These are phyloP conservation scores for Rasamsonia emersonii DNA, from an alignment of 2,329 filamentous ascomycete genomes.

Conservation along the genomic window DNA sequence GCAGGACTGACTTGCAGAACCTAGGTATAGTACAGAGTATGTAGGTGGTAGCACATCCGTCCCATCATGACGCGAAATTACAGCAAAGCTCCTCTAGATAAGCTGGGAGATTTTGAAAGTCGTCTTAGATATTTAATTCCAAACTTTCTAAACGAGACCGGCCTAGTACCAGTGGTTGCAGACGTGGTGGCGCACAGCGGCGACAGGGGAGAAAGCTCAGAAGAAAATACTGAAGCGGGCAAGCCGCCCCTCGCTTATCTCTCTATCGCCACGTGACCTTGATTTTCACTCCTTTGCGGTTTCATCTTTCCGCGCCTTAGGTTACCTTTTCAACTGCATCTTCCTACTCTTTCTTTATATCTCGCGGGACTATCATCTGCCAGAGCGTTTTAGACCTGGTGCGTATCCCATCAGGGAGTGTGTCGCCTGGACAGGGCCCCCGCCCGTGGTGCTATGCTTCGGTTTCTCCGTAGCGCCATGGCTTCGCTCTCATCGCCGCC, in stretches of 20 bases:
- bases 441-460: slow-evolving; percentile 31
- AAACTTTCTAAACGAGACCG: no score
- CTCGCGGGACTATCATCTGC: background rate
- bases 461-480: slow-evolving; percentile 47
- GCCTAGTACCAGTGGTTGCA: no score
- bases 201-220: background rate
- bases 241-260: background rate
- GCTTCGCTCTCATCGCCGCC: slow-evolving; percentile 40
- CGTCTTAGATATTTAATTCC: no score
- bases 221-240: background rate
- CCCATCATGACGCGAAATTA: no score
- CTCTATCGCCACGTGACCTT: slow-evolving; percentile 14
- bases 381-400: background rate
- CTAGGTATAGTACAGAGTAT: no score
- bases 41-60: no score
- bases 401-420: background rate
- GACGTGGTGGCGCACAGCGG: no score
- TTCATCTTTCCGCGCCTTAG: slow-evolving; percentile 2
- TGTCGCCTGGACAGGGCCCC: no score
- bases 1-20: no score
- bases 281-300: slow-evolving; percentile 2
- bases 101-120: no score
- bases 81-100: no score
- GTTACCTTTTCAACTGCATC: background rate
- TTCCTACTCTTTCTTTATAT: slow-evolving; percentile 1